Percentiles rank a stretch among this genome's conserved stretches.
phyloP scores from a whole-genome alignment of 164 flowering plant genomes.

The Berberis thunbergii region DNA sequence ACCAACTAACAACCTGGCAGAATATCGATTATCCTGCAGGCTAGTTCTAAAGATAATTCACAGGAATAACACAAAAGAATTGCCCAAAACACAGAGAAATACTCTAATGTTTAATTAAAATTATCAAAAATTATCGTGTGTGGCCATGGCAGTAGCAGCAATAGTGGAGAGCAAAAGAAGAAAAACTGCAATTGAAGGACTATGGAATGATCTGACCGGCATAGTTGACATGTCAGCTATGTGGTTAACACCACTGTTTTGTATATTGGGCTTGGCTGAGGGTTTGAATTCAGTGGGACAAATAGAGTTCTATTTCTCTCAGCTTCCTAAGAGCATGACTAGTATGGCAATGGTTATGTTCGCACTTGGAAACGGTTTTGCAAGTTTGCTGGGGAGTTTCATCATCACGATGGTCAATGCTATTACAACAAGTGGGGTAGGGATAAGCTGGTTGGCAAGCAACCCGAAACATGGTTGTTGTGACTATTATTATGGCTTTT shows the following conservation, averaged over 20 bases:
- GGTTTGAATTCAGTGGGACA: conserved; percentile 28
- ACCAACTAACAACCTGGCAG: too few species aligned
- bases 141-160: conserved; percentile 8
- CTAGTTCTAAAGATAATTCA: too few species aligned
- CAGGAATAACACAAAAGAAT: too few species aligned
- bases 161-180: conserved; percentile 4
- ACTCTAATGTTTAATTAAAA: too few species aligned
- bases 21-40: too few species aligned
- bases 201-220: not conserved
- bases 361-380: conserved; percentile 12
- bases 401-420: conserved; percentile 16
- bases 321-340: conserved; percentile 39
- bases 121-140: not conserved
- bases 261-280: conserved; percentile 31
- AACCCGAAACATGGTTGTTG: conserved; percentile 27
- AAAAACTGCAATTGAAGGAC: conserved; percentile 4
- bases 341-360: conserved; percentile 30
- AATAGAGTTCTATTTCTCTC: conserved; percentile 28
- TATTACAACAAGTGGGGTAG: conserved; percentile 14
- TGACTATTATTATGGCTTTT: conserved; percentile 27
- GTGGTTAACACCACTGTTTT: conserved; percentile 24
- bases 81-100: too few species aligned
- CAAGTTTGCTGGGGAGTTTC: conserved; percentile 22
- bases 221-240: conserved; percentile 9
- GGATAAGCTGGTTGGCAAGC: conserved; percentile 23